These are phyloP conservation scores for Fibroporia radiculosa DNA, from an alignment of 768 basidiomycete species.

Conservation along the genomic window DNA sequence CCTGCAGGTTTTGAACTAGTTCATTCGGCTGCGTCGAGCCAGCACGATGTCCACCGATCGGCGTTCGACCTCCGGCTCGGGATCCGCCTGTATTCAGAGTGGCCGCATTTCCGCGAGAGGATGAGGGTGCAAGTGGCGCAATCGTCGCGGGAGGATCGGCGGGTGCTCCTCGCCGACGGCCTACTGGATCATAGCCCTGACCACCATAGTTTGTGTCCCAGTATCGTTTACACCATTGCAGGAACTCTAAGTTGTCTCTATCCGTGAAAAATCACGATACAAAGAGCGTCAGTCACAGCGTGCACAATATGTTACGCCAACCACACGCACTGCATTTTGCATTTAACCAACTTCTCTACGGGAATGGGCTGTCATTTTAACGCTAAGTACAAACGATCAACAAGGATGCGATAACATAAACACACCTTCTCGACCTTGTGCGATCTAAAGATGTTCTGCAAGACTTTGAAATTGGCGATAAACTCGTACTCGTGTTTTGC, in stretches of 20 bases:
- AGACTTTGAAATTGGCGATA: constrained; percentile 89
- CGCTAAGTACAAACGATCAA: not conserved
- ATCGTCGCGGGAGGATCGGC: constrained; percentile 75
- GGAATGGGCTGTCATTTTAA: constrained; percentile 65
- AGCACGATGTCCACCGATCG: constrained; percentile 59
- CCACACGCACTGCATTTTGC: constrained; percentile 92
- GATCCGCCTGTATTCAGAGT: constrained; percentile 27
- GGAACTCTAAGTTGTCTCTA: constrained; percentile 96
- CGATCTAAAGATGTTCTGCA: constrained; percentile 86
- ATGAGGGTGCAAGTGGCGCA: constrained; percentile 48
- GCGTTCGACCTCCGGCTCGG: constrained; percentile 65
- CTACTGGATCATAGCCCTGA: constrained; percentile 79
- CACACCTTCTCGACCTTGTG: constrained; percentile 92
- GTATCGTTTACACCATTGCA: constrained; percentile 95
- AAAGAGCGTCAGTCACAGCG: not conserved
- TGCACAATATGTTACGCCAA: too few relatives aligned
- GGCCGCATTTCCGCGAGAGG: constrained; percentile 21
- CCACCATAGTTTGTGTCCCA: constrained; percentile 93
- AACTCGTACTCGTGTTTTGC: constrained; percentile 96
- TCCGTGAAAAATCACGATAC: constrained; percentile 3
- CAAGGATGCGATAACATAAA: not conserved
- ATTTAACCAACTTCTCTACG: constrained; percentile 91
- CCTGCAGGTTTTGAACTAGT: constrained; percentile 57
- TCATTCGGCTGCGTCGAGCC: constrained; percentile 63
- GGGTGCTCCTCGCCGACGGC: constrained; percentile 68